phyloP scores from a whole-genome alignment of 1,139 yeast genomes.

The Kodamaea ohmeri region DNA sequence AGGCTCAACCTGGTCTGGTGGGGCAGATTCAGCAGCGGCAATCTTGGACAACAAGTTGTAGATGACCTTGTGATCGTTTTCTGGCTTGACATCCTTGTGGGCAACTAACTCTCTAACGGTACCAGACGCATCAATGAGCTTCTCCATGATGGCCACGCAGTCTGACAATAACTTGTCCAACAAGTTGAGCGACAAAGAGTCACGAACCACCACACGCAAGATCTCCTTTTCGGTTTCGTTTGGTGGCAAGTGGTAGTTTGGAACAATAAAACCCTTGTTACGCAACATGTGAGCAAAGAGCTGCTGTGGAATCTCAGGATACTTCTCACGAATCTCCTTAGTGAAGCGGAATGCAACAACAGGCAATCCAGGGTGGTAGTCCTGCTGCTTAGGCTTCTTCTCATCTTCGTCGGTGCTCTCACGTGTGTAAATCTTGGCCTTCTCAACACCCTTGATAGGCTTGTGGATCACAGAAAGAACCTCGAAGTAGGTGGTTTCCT shows the following conservation, averaged over 20 bases:
- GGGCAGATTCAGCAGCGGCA: slow-evolving; percentile 41
- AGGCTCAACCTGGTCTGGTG: slow-evolving; percentile 29
- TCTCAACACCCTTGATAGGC: slow-evolving; percentile 22
- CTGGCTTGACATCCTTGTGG: slow-evolving; percentile 18
- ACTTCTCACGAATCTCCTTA: slow-evolving; percentile 50
- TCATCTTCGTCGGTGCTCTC: slow-evolving; percentile 17
- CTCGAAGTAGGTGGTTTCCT: slow-evolving; percentile 63
- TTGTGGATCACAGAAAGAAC: slow-evolving; percentile 79
- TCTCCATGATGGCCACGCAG: slow-evolving; percentile 53
- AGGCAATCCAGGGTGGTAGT: slow-evolving; percentile 75
- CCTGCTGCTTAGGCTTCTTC: slow-evolving; percentile 13
- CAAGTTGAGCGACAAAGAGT: slow-evolving; percentile 66
- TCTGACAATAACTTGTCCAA: slow-evolving; percentile 71
- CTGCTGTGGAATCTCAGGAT: slow-evolving; percentile 85
- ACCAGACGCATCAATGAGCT: slow-evolving; percentile 43
- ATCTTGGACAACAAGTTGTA: slow-evolving; percentile 36
- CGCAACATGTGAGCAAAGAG: slow-evolving; percentile 71
- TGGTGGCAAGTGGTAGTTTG: slow-evolving; percentile 85
- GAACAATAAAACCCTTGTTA: slow-evolving; percentile 82
- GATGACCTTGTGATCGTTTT: slow-evolving; percentile 22
- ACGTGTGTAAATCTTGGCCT: slow-evolving; percentile 23
- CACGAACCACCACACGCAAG: slow-evolving; percentile 80
- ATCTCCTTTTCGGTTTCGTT: slow-evolving; percentile 56
- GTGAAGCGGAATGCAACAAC: slow-evolving; percentile 84
- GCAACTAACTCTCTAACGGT: slow-evolving; percentile 23